Conservation (phyloP, 2,329 filamentous ascomycete species). For the Metarhizium rileyi region DNA sequence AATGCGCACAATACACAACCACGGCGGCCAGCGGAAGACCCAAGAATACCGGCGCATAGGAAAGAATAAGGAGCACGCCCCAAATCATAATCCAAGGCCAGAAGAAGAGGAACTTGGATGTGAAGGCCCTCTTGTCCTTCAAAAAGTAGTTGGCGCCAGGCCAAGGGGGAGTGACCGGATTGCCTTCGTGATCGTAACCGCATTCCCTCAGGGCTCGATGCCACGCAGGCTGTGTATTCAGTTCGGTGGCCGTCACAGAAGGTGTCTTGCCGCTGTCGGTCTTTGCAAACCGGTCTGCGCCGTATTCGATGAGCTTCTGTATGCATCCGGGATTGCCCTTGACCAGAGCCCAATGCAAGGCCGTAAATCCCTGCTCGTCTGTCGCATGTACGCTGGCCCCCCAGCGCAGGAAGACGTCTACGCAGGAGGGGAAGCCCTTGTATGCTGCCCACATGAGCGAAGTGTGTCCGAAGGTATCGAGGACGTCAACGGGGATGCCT, state of each 20-base stretch:
- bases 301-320: constrained; percentile 91
- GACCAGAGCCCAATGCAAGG: constrained; percentile 91
- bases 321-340: constrained; percentile 86
- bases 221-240: constrained; percentile 79
- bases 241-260: constrained; percentile 72
- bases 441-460: constrained; percentile 98
- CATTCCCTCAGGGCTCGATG: constrained; percentile 72
- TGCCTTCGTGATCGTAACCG: constrained; percentile 73
- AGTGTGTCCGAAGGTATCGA: constrained; percentile 85
- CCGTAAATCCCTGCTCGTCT: constrained; percentile 89
- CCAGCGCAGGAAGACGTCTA: constrained; percentile 89
- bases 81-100: constrained; percentile 76
- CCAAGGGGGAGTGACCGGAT: constrained; percentile 58
- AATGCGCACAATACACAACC: constrained; percentile 63
- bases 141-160: constrained; percentile 63
- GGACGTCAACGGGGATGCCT: constrained; percentile 86
- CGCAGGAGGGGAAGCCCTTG: constrained; percentile 87
- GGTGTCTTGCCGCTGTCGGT: constrained; percentile 89
- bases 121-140: constrained; percentile 67
- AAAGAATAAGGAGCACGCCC: constrained; percentile 59
- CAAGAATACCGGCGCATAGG: constrained; percentile 62
- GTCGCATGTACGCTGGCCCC: constrained; percentile 85
- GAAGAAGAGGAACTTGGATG: constrained; percentile 80
- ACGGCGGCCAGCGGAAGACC: constrained; percentile 63
- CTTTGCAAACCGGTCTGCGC: constrained; percentile 83